phyloP scores from a whole-genome alignment of 2,329 filamentous ascomycete species.

The Fusarium papillatum region DNA sequence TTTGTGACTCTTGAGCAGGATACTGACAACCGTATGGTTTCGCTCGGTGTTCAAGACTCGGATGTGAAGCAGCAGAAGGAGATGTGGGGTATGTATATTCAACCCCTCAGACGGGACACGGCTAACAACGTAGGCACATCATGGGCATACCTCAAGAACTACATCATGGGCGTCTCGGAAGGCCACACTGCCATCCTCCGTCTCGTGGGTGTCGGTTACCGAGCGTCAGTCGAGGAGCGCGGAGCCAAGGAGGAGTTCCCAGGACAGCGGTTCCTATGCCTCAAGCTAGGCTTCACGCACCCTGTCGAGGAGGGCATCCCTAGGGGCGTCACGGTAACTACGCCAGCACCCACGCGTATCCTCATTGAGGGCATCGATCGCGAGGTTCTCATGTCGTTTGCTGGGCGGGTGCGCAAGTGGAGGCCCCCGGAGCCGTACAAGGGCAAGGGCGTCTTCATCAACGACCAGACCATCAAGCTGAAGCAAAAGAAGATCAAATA shows the following conservation, averaged over 20 bases:
- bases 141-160: slow-evolving; percentile 90
- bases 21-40: slow-evolving; percentile 70
- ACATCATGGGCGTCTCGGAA: slow-evolving; percentile 95
- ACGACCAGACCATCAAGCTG: slow-evolving; percentile 96
- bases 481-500: slow-evolving; percentile 99
- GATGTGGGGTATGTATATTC: slow-evolving; percentile 86
- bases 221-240: slow-evolving; percentile 85
- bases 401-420: slow-evolving; percentile 90
- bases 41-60: slow-evolving; percentile 78
- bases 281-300: slow-evolving; percentile 98
- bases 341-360: slow-evolving; percentile 91
- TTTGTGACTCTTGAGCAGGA: slow-evolving; percentile 83
- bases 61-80: slow-evolving; percentile 82
- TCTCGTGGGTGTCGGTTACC: slow-evolving; percentile 95
- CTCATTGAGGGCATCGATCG: slow-evolving; percentile 90
- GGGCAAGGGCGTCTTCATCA: slow-evolving; percentile 99
- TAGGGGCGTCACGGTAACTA: slow-evolving; percentile 84
- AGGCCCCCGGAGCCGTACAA: slow-evolving; percentile 97
- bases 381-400: slow-evolving; percentile 90
- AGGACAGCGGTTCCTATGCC: slow-evolving; percentile 88
- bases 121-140: slow-evolving; percentile 76
- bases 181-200: slow-evolving; percentile 94
- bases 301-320: slow-evolving; percentile 92
- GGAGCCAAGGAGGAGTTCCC: slow-evolving; percentile 82
- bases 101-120: not conserved